Conservation (phyloP, 2,329 filamentous ascomycete genomes). For the Ramichloridium luteum region DNA sequence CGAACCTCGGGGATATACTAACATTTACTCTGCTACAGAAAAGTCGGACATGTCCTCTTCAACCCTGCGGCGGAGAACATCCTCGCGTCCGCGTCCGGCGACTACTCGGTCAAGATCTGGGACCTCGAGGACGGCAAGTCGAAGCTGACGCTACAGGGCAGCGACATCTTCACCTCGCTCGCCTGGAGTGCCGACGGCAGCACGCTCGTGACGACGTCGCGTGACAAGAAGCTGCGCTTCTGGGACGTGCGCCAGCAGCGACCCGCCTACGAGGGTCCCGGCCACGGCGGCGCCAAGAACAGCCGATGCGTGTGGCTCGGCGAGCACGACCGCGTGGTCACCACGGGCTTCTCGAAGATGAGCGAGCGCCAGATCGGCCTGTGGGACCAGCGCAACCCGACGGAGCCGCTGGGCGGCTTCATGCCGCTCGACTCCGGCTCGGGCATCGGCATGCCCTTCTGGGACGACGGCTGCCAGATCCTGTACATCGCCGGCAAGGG, state of each 20-base stretch:
- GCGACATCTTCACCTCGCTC: slow-evolving; percentile 86
- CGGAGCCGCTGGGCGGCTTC: slow-evolving; percentile 80
- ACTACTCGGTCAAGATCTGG: slow-evolving; percentile 93
- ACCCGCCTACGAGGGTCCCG: slow-evolving; percentile 69
- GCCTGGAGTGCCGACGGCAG: slow-evolving; percentile 89
- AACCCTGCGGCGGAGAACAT: slow-evolving; percentile 94
- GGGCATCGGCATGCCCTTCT: slow-evolving; percentile 98
- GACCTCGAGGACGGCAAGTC: slow-evolving; percentile 70
- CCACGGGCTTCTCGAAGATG: slow-evolving; percentile 96
- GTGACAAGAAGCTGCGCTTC: slow-evolving; percentile 95
- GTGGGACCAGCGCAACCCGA: slow-evolving; percentile 76
- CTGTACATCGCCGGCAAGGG: slow-evolving; percentile 95
- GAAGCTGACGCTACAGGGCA: slow-evolving; percentile 67
- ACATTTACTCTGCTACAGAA: slow-evolving; percentile 44
- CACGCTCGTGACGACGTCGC: slow-evolving; percentile 79
- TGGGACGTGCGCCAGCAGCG: slow-evolving; percentile 95
- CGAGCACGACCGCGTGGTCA: slow-evolving; percentile 89
- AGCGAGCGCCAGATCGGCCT: slow-evolving; percentile 91
- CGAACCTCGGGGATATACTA: no score
- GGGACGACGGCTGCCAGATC: slow-evolving; percentile 93
- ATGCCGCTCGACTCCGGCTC: slow-evolving; percentile 87
- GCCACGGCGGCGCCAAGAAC: slow-evolving; percentile 92
- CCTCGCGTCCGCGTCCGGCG: slow-evolving; percentile 86
- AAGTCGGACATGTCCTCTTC: slow-evolving; percentile 95
- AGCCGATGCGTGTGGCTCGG: slow-evolving; percentile 95